A percentile compares a stretch with the other conserved stretches of the same genome.
Evolutionary conservation across 148 eudicot species (phyloP).

Genomic region (Talinum fruticosum): DNA sequence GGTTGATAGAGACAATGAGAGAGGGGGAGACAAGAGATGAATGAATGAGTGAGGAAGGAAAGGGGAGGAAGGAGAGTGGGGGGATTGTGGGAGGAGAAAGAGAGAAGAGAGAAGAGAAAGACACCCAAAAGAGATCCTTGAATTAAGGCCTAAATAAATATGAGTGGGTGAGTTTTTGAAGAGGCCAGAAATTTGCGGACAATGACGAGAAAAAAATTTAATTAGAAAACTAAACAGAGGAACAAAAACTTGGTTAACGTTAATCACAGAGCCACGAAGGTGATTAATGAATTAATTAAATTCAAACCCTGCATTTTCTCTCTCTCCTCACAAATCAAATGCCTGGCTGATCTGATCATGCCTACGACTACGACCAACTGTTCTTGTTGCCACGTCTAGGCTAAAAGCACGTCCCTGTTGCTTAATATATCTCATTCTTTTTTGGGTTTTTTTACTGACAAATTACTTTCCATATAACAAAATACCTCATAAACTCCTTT

Average conservation of each 20-base stretch:
- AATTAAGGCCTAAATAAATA: constrained; percentile 31
- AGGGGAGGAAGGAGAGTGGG: constrained; percentile 3
- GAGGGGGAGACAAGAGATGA: not conserved
- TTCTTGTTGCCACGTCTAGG: constrained; percentile 35
- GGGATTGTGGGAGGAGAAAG: too few species aligned
- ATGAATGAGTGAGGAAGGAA: not conserved
- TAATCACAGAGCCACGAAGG: too few species aligned
- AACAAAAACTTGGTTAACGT: not conserved
- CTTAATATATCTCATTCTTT: not conserved
- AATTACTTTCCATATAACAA: too few species aligned
- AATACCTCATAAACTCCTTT: too few species aligned
- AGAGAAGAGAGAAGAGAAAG: constrained; percentile 18
- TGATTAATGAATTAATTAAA: too few species aligned
- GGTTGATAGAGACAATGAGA: not conserved
- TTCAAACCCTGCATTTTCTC: not conserved
- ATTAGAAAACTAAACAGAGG: not conserved
- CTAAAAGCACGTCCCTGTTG: constrained; percentile 22
- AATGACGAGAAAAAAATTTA: constrained; percentile 22
- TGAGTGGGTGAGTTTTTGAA: constrained; percentile 28
- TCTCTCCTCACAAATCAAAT: constrained; percentile 3
- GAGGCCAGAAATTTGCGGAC: constrained; percentile 39
- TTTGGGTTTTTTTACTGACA: too few species aligned
- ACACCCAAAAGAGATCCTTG: constrained; percentile 35
- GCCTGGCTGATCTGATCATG: constrained; percentile 20
- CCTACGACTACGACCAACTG: constrained; percentile 32